Evolutionary conservation across 495 filamentous ascomycete genomes (phyloP).

Genomic region (Lepraria neglecta): DNA sequence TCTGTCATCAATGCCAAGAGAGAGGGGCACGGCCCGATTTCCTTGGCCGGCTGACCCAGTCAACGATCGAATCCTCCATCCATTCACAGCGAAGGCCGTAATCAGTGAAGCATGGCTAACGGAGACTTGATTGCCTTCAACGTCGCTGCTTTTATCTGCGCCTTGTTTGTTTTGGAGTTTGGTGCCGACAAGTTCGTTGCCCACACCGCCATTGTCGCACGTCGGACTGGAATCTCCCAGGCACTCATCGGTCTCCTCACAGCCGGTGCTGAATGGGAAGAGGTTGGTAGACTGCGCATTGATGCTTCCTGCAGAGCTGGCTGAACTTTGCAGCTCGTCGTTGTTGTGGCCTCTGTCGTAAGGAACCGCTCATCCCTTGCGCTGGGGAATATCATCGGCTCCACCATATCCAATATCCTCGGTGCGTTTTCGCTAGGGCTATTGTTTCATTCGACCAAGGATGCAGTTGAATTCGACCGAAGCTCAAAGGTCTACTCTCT

Average conservation of each 20-base stretch:
- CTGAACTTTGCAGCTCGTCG: constrained; percentile 40
- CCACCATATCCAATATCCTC: constrained; percentile 51
- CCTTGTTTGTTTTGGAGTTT: constrained; percentile 32
- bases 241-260: constrained; percentile 48
- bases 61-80: no score
- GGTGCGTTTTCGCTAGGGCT: constrained; percentile 51
- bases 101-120: constrained; percentile 4
- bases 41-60: no score
- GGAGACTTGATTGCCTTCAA: constrained; percentile 29
- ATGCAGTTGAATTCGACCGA: constrained; percentile 31
- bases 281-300: constrained; percentile 33
- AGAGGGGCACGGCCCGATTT: no score
- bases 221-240: constrained; percentile 41
- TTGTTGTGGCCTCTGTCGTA: constrained; percentile 44
- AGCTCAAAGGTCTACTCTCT: neutral
- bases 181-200: constrained; percentile 44
- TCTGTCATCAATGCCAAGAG: no score
- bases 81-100: no score
- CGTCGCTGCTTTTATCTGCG: constrained; percentile 25
- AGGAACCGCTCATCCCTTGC: constrained; percentile 45
- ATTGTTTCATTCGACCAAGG: constrained; percentile 32
- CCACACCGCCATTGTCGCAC: constrained; percentile 46
- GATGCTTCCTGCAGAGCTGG: neutral
- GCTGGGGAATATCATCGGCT: constrained; percentile 51
- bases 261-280: constrained; percentile 53